Percentiles rank a stretch among this genome's conserved stretches.
These are phyloP conservation scores for Neotropicomus parvogracilis DNA, from an alignment of 1,284 basidiomycete species.

Conservation along the genomic window DNA sequence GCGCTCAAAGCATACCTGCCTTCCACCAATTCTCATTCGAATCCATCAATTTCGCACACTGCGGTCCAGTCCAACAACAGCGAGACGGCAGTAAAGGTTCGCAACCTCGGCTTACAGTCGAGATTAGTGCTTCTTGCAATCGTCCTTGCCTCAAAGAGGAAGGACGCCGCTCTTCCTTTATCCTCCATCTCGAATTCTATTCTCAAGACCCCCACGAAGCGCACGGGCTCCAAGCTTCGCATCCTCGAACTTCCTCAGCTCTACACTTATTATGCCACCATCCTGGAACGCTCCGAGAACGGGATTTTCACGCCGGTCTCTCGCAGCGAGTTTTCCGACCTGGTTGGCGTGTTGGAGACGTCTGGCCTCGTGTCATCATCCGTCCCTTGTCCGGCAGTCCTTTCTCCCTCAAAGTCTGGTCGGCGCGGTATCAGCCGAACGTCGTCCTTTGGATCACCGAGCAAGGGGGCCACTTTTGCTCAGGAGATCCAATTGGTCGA, in stretches of 20 bases:
- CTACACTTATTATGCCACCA: slow-evolving; percentile 57
- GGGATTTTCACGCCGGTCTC: slow-evolving; percentile 61
- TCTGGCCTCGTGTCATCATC: slow-evolving; percentile 55
- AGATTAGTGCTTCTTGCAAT: slow-evolving; percentile 63
- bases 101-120: slow-evolving; percentile 65
- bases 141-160: slow-evolving; percentile 59
- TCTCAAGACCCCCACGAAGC: slow-evolving; percentile 52
- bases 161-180: slow-evolving; percentile 54
- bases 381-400: slow-evolving; percentile 27
- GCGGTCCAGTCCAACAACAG: slow-evolving; percentile 43
- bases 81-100: slow-evolving; percentile 62
- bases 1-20: slow-evolving; percentile 69
- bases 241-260: slow-evolving; percentile 57
- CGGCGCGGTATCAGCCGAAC: slow-evolving; percentile 53
- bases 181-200: slow-evolving; percentile 34
- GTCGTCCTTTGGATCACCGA: slow-evolving; percentile 50
- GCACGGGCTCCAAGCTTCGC: slow-evolving; percentile 35
- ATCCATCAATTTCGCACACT: slow-evolving; percentile 16
- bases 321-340: slow-evolving; percentile 70
- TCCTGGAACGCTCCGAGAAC: slow-evolving; percentile 54
- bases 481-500: slow-evolving; percentile 54
- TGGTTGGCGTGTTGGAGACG: slow-evolving; percentile 68
- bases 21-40: slow-evolving; percentile 35
- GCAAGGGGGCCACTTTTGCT: slow-evolving; percentile 38
- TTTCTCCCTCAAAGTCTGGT: slow-evolving; percentile 40